Conservation (phyloP, 176 grass and related monocot genomes). For the Dactylis glomerata region DNA sequence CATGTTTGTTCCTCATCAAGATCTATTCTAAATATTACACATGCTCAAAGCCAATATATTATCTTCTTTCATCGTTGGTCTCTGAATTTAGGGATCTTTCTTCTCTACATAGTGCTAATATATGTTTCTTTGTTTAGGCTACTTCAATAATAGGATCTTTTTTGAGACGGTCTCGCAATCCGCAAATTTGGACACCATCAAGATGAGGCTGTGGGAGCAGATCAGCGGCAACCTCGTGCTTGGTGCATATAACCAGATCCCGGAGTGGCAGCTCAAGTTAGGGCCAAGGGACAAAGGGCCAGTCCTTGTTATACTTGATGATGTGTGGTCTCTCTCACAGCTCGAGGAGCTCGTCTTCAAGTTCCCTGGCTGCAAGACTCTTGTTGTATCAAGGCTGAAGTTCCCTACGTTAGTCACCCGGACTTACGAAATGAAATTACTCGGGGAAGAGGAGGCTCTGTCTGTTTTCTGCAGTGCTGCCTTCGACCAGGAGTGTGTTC, state of each 20-base stretch:
- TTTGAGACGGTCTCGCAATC: constrained; percentile 93
- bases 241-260: constrained; percentile 83
- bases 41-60: not conserved
- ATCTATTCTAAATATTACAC: not conserved
- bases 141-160: constrained; percentile 79
- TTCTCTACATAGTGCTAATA: not conserved
- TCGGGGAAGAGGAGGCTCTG: constrained; percentile 74
- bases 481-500: constrained; percentile 60
- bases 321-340: constrained; percentile 82
- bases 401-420: constrained; percentile 55
- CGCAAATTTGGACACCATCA: constrained; percentile 76
- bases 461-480: constrained; percentile 77
- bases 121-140: constrained; percentile 49
- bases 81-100: not conserved
- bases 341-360: constrained; percentile 81
- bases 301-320: constrained; percentile 86
- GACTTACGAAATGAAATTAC: constrained; percentile 81
- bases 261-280: constrained; percentile 81
- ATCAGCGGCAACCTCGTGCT: constrained; percentile 82
- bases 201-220: constrained; percentile 88
- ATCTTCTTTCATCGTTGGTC: not conserved
- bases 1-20: not conserved
- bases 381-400: constrained; percentile 88
- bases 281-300: constrained; percentile 62
- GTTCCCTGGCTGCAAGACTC: constrained; percentile 76